A percentile compares a stretch with the other conserved stretches of the same genome.
These are phyloP conservation scores for Lepidium campestre DNA, from an alignment of 441 rosid species.

Conservation along the genomic window DNA sequence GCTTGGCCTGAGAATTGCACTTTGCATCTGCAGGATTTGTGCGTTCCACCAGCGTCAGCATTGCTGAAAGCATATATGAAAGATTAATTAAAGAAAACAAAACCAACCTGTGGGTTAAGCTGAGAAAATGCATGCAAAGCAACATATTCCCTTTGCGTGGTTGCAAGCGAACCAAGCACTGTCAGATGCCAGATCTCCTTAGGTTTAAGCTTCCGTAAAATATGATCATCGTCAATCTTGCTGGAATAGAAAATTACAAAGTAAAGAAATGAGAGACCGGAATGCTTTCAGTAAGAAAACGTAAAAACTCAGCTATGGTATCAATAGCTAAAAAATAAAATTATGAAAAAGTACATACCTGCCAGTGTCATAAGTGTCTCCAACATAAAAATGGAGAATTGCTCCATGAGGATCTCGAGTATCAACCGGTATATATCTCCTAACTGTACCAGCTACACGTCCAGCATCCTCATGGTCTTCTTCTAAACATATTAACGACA, in stretches of 20 bases:
- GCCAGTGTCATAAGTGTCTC: slow-evolving; percentile 63
- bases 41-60: slow-evolving; percentile 13
- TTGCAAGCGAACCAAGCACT: slow-evolving; percentile 96
- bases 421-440: slow-evolving; percentile 88
- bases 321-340: background rate
- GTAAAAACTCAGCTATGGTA: background rate
- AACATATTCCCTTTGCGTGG: slow-evolving; percentile 96
- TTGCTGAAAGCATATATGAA: background rate
- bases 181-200: slow-evolving; percentile 83
- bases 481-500: slow-evolving; percentile 21
- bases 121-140: slow-evolving; percentile 97
- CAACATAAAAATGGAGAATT: slow-evolving; percentile 92
- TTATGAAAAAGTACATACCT: slow-evolving; percentile 35
- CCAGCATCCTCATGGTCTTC: slow-evolving; percentile 69
- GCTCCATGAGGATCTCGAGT: slow-evolving; percentile 96
- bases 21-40: slow-evolving; percentile 70
- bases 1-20: slow-evolving; percentile 91
- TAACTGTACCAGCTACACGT: slow-evolving; percentile 89
- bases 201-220: slow-evolving; percentile 78
- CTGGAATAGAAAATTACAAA: slow-evolving; percentile 39
- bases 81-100: background rate
- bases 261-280: background rate
- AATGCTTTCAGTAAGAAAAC: background rate
- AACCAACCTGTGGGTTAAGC: slow-evolving; percentile 80
- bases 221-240: slow-evolving; percentile 74